A percentile compares a stretch with the other conserved stretches of the same genome.
phyloP scores from a whole-genome alignment of 2,329 filamentous ascomycete species.

The Coniosporium tulheliwenetii region DNA sequence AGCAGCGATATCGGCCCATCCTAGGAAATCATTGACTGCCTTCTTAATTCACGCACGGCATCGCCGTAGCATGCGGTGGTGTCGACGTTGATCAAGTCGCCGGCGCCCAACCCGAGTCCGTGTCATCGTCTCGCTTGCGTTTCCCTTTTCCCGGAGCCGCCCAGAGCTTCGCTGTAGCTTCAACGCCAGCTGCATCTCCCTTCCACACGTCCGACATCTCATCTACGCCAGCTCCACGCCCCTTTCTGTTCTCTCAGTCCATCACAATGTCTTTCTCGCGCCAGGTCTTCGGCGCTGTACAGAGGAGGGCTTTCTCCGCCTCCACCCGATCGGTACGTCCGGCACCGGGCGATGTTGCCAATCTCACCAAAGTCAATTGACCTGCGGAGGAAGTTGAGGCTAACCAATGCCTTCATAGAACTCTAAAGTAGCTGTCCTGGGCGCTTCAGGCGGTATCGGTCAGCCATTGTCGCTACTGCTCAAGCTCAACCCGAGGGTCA shows the following conservation, averaged over 20 bases:
- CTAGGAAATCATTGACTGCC: too few relatives aligned
- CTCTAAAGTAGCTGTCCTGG: slow-evolving; percentile 94
- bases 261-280: slow-evolving; percentile 57
- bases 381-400: slow-evolving; percentile 6
- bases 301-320: slow-evolving; percentile 37
- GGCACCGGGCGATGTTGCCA: too few relatives aligned
- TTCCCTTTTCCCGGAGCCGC: too few relatives aligned
- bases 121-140: too few relatives aligned
- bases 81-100: too few relatives aligned
- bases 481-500: slow-evolving; percentile 95
- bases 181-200: too few relatives aligned
- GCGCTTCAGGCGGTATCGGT: slow-evolving; percentile 94
- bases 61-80: too few relatives aligned
- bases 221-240: background rate
- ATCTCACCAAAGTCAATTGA: slow-evolving; percentile 8
- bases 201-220: background rate
- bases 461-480: slow-evolving; percentile 94
- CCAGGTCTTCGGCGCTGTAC: slow-evolving; percentile 32
- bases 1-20: too few relatives aligned
- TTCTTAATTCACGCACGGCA: too few relatives aligned
- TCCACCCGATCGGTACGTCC: slow-evolving; percentile 33
- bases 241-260: slow-evolving; percentile 4
- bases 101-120: too few relatives aligned
- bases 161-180: too few relatives aligned
- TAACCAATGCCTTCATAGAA: slow-evolving; percentile 38